phyloP scores from a whole-genome alignment of 2,329 filamentous ascomycete genomes.

The Dothiorella sarmentorum region DNA sequence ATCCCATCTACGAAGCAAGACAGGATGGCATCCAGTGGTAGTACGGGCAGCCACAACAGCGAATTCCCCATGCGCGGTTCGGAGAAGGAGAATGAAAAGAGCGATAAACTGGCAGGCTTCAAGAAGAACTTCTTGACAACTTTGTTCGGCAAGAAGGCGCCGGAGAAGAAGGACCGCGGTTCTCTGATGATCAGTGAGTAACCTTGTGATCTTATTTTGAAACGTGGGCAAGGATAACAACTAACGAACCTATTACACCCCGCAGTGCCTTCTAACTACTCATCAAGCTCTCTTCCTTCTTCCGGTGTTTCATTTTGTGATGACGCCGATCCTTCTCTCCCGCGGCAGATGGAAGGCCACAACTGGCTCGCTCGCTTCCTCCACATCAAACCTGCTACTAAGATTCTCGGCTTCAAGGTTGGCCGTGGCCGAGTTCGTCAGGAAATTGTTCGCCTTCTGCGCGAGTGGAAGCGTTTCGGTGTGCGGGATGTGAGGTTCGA shows the following conservation, averaged over 20 bases:
- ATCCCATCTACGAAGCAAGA: conserved; percentile 20
- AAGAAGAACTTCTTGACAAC: conserved; percentile 49
- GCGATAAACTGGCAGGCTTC: conserved; percentile 33
- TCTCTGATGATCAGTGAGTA: conserved; percentile 31
- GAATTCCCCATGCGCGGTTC: conserved; percentile 43
- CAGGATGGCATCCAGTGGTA: conserved; percentile 25
- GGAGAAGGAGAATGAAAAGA: conserved; percentile 26
- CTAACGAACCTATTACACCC: too few species aligned
- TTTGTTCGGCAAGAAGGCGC: conserved; percentile 51
- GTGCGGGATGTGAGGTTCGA: conserved; percentile 75
- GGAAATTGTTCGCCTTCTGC: conserved; percentile 71
- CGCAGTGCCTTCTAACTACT: conserved; percentile 22
- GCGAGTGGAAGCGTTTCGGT: conserved; percentile 78
- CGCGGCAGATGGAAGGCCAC: conserved; percentile 45
- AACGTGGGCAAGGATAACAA: too few species aligned
- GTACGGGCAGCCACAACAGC: conserved; percentile 27
- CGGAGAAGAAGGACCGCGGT: conserved; percentile 37
- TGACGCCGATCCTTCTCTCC: conserved; percentile 47
- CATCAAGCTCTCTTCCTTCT: conserved; percentile 29
- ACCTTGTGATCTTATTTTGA: too few species aligned
- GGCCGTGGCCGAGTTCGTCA: conserved; percentile 70
- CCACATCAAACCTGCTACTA: conserved; percentile 77
- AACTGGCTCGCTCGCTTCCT: conserved; percentile 90
- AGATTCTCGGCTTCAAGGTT: conserved; percentile 71
- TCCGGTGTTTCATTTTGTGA: conserved; percentile 35